Conservation (phyloP, 2,329 filamentous ascomycete genomes). For the Fusarium albosuccineum region DNA sequence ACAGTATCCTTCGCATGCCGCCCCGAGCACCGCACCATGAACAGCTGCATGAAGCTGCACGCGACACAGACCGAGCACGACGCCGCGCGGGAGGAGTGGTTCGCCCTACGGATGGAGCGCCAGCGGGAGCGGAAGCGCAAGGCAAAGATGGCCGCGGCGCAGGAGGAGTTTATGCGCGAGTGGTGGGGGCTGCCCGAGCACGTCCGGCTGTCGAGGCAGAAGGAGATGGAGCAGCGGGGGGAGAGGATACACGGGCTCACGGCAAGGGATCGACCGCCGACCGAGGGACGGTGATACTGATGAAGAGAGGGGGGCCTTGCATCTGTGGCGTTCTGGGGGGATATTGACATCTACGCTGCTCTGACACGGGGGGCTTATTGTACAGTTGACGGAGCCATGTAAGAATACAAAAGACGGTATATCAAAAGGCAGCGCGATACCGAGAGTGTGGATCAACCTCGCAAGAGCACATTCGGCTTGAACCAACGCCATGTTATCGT, state of each 20-base stretch:
- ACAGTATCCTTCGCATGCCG: slow-evolving; percentile 91
- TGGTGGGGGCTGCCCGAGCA: slow-evolving; percentile 75
- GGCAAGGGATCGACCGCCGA: slow-evolving; percentile 47
- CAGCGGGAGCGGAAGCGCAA: slow-evolving; percentile 75
- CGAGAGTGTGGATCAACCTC: neutral
- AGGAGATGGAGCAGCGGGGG: slow-evolving; percentile 61
- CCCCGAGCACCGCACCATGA: slow-evolving; percentile 85
- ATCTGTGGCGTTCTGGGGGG: slow-evolving; percentile 43
- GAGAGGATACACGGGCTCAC: slow-evolving; percentile 70
- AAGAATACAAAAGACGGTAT: slow-evolving; percentile 33
- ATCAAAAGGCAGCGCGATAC: neutral
- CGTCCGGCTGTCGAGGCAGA: slow-evolving; percentile 63
- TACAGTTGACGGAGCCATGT: slow-evolving; percentile 33
- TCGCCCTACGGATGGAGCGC: slow-evolving; percentile 79
- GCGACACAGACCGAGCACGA: slow-evolving; percentile 89
- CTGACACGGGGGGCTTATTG: slow-evolving; percentile 28
- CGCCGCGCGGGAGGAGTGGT: slow-evolving; percentile 93
- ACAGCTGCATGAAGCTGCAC: slow-evolving; percentile 89
- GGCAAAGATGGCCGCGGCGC: slow-evolving; percentile 69
- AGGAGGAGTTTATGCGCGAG: slow-evolving; percentile 74
- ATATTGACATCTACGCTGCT: slow-evolving; percentile 42
- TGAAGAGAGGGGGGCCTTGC: slow-evolving; percentile 21
- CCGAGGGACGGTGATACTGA: slow-evolving; percentile 16
- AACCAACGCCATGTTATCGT: no score
- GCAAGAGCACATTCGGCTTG: no score